Evolutionary conservation across 106 monocot genomes (phyloP).

Genomic region (Gastrodia elata): DNA sequence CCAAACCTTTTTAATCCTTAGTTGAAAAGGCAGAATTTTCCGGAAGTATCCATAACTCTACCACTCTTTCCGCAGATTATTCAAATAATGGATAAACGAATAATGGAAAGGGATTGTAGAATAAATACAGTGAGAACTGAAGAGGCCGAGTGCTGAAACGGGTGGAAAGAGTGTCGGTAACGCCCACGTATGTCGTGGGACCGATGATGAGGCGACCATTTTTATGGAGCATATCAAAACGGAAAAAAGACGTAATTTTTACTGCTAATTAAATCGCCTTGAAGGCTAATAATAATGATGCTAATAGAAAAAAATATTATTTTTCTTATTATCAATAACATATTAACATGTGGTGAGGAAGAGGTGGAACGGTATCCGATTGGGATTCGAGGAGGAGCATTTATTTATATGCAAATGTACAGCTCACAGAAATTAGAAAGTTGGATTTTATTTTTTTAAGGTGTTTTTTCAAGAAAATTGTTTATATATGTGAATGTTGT

Average conservation of each 20-base stretch:
- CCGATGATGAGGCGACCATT: not conserved
- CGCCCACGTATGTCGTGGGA: not conserved
- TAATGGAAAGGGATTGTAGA: not conserved
- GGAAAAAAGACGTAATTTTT: not conserved
- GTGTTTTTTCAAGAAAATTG: too few relatives aligned
- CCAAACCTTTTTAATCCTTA: not conserved
- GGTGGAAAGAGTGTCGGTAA: conserved; percentile 6
- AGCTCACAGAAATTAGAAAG: too few relatives aligned
- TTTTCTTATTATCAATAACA: not conserved
- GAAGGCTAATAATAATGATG: not conserved
- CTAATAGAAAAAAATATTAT: not conserved
- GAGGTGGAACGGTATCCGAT: not conserved
- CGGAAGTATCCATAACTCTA: not conserved
- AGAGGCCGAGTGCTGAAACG: not conserved
- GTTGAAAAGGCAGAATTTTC: not conserved
- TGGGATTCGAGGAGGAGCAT: not conserved
- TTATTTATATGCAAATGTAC: not conserved
- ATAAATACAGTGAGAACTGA: not conserved
- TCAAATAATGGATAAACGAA: not conserved
- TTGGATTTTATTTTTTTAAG: too few relatives aligned
- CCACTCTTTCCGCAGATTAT: not conserved
- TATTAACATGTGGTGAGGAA: not conserved
- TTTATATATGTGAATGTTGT: too few relatives aligned
- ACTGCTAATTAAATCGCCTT: not conserved
- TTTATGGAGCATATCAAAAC: not conserved